A percentile compares a stretch with the other conserved stretches of the same genome.
phyloP scores from a whole-genome alignment of 2,329 filamentous ascomycete species.

The Pseudogymnoascus sp. region DNA sequence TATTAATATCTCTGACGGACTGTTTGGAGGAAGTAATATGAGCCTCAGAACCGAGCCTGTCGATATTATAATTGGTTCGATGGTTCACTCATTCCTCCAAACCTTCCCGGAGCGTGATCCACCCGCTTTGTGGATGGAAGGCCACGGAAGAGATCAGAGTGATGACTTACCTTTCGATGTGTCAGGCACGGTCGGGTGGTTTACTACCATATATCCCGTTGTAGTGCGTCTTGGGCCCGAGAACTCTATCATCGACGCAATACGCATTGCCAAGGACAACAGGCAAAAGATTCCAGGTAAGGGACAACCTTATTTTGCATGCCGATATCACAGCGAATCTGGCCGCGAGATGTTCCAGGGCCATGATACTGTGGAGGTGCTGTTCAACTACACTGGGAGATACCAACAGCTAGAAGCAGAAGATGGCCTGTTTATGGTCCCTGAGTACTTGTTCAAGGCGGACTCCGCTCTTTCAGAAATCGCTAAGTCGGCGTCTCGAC shows the following conservation, averaged over 20 bases:
- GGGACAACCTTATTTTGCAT: slow-evolving; percentile 4
- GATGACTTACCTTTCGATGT: slow-evolving; percentile 13
- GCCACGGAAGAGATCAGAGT: slow-evolving; percentile 33
- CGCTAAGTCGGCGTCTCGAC: not conserved
- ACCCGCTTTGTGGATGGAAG: slow-evolving; percentile 34
- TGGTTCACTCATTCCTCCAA: slow-evolving; percentile 29
- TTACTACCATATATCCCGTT: slow-evolving; percentile 34
- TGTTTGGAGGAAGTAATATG: slow-evolving; percentile 25
- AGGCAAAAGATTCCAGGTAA: not conserved
- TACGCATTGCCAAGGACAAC: not conserved
- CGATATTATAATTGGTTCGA: slow-evolving; percentile 32
- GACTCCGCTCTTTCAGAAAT: not conserved
- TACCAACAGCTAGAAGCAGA: slow-evolving; percentile 37
- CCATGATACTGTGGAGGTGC: slow-evolving; percentile 36
- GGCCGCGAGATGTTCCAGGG: slow-evolving; percentile 22
- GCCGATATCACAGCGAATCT: not conserved
- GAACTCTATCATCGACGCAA: not conserved
- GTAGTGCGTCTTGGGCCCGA: not conserved
- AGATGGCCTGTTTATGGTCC: slow-evolving; percentile 26
- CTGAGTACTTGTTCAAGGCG: not conserved
- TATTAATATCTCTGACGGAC: slow-evolving; percentile 19
- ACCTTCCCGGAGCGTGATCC: slow-evolving; percentile 29
- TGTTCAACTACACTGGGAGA: slow-evolving; percentile 42
- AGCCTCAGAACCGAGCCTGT: slow-evolving; percentile 27
- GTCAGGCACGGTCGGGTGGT: slow-evolving; percentile 38